phyloP scores from a whole-genome alignment of 1,284 basidiomycete genomes.

The Athelia sp. region DNA sequence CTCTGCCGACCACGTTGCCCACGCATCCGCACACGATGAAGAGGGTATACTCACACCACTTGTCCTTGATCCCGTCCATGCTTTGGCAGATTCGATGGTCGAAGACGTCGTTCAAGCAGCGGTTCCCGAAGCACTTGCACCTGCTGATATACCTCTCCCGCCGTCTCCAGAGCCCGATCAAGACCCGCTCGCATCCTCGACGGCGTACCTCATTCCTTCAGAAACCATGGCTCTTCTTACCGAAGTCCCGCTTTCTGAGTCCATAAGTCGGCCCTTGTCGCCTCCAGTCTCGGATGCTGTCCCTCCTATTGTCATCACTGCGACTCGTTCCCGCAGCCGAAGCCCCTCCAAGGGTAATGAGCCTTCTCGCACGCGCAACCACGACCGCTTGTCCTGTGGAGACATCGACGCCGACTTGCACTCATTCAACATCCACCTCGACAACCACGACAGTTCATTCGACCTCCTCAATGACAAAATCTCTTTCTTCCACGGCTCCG shows the following conservation, averaged over 20 bases:
- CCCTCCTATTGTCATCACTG: not conserved
- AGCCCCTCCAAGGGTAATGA: not conserved
- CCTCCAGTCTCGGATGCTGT: not conserved
- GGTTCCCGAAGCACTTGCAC: no score
- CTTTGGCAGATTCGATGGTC: no score
- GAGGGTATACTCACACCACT: no score
- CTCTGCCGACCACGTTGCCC: no score
- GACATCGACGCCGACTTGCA: not conserved
- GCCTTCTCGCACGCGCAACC: not conserved
- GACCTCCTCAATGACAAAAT: conserved; percentile 5
- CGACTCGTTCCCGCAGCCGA: not conserved
- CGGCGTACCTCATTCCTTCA: not conserved
- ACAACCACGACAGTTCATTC: conserved; percentile 1
- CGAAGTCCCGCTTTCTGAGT: not conserved
- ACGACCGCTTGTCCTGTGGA: not conserved
- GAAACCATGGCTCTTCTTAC: not conserved
- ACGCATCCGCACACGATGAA: no score
- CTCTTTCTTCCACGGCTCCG: not conserved
- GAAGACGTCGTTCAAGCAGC: no score
- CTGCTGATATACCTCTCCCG: no score
- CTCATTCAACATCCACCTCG: conserved; percentile 3
- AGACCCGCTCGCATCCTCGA: not conserved
- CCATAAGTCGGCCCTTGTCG: not conserved
- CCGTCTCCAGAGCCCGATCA: no score
- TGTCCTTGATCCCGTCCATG: no score